A percentile compares a stretch with the other conserved stretches of the same genome.
These are phyloP conservation scores for Penicillium dipodomyicola DNA, from an alignment of 495 filamentous ascomycete genomes.

Conservation along the genomic window DNA sequence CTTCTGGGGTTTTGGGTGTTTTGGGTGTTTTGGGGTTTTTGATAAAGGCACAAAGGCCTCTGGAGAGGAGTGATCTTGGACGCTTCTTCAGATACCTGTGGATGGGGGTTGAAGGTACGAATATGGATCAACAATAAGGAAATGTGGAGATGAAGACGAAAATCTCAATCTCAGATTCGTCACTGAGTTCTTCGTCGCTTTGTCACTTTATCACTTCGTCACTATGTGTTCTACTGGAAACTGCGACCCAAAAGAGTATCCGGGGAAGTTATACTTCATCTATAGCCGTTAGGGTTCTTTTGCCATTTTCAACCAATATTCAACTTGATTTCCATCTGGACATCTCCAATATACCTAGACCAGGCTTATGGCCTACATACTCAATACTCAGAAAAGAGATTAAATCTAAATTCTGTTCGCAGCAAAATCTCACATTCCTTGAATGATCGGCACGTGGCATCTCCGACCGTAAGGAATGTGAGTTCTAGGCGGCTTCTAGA, in stretches of 20 bases:
- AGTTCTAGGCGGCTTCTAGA: not conserved
- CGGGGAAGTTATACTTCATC: not conserved
- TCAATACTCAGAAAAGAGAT: not conserved
- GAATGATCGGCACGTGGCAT: constrained; percentile 6
- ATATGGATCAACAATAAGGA: not conserved
- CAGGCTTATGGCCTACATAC: not conserved
- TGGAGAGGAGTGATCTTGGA: not conserved
- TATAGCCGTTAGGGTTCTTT: not conserved
- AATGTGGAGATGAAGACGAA: not conserved
- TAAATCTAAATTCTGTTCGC: not conserved
- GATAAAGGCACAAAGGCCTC: constrained; percentile 23
- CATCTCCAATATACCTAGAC: not conserved
- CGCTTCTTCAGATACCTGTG: not conserved
- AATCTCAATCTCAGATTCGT: not conserved
- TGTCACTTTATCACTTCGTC: not conserved
- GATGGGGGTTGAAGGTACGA: not conserved
- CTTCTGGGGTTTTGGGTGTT: constrained; percentile 18
- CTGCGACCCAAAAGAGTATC: not conserved
- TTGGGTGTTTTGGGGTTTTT: too few species aligned
- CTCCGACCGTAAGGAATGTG: not conserved
- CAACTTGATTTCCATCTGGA: not conserved
- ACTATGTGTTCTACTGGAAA: constrained; percentile 5
- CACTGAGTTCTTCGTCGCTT: not conserved
- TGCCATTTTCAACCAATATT: not conserved
- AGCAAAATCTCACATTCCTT: constrained; percentile 4